A percentile compares a stretch with the other conserved stretches of the same genome.
Evolutionary conservation across 805 yeast genomes (phyloP).

Genomic region (Metschnikowia matae): DNA sequence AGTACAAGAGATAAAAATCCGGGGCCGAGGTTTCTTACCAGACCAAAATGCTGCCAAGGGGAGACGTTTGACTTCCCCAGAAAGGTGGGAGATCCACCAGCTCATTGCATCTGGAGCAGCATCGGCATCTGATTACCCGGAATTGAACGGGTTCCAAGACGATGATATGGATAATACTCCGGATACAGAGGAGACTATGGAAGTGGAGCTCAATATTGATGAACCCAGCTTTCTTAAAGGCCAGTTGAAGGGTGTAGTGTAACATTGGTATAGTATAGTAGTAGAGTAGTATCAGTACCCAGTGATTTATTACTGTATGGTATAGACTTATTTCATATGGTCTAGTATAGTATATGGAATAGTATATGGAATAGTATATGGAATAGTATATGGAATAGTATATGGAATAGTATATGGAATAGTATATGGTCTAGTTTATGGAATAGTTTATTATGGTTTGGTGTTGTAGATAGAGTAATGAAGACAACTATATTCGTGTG

Average conservation of each 20-base stretch:
- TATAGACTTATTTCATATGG: too few species aligned
- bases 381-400: too few species aligned
- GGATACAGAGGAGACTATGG: conserved; percentile 47
- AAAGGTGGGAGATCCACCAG: conserved; percentile 86
- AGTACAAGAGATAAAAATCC: not conserved
- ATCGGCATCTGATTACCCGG: conserved; percentile 65
- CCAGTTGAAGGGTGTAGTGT: conserved; percentile 38
- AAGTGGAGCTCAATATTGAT: conserved; percentile 65
- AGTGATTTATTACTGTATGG: too few species aligned
- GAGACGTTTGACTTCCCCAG: conserved; percentile 70
- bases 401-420: too few species aligned
- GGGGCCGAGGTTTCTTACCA: conserved; percentile 9
- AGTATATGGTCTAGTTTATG: too few species aligned
- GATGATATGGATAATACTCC: conserved; percentile 21
- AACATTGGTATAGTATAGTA: too few species aligned
- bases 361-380: too few species aligned
- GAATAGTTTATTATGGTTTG: too few species aligned
- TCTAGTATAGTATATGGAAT: too few species aligned
- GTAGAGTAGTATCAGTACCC: too few species aligned
- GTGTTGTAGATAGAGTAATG: too few species aligned
- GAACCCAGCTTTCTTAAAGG: conserved; percentile 74
- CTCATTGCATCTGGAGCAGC: conserved; percentile 76
- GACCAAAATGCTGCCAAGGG: conserved; percentile 14
- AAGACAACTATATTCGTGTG: too few species aligned
- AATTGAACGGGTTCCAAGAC: conserved; percentile 28